Percentiles rank a stretch among this genome's conserved stretches.
Evolutionary conservation across 2,329 filamentous ascomycete genomes (phyloP).

Genomic region (Colletotrichum plurivorum): DNA sequence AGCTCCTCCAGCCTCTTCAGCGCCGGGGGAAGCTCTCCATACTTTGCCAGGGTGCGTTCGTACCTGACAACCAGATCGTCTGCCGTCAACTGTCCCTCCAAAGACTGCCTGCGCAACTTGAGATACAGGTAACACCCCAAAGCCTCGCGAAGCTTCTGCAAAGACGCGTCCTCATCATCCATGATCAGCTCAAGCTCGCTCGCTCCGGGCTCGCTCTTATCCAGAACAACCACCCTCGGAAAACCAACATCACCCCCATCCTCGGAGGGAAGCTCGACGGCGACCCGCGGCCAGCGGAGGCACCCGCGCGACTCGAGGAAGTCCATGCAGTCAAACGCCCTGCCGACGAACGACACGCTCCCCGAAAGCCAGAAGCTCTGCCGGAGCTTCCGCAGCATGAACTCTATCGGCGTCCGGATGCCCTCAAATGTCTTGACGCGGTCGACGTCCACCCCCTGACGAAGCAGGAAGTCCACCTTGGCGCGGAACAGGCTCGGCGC

Average conservation of each 20-base stretch:
- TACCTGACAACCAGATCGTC: not conserved
- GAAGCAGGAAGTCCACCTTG: slow-evolving; percentile 10
- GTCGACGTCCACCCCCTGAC: not conserved
- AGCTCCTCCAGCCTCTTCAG: not conserved
- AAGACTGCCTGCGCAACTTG: not conserved
- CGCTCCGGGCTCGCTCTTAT: not conserved
- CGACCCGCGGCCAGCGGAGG: not conserved
- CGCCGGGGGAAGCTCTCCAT: not conserved
- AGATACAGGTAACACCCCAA: not conserved
- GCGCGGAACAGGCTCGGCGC: slow-evolving; percentile 4
- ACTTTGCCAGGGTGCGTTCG: not conserved
- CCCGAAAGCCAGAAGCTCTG: not conserved
- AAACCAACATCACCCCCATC: no score
- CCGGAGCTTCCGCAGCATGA: slow-evolving; percentile 8
- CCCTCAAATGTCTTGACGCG: slow-evolving; percentile 11
- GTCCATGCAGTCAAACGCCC: not conserved
- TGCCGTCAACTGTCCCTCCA: not conserved
- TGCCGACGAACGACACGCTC: not conserved
- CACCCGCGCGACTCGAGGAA: not conserved
- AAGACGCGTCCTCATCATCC: not conserved
- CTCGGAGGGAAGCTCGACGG: not conserved
- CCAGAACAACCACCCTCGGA: not conserved
- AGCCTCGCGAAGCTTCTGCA: not conserved
- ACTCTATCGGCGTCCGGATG: not conserved
- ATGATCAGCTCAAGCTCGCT: not conserved